phyloP scores from a whole-genome alignment of 2,329 filamentous ascomycete species.

The Purpureocillium takamizusanense region DNA sequence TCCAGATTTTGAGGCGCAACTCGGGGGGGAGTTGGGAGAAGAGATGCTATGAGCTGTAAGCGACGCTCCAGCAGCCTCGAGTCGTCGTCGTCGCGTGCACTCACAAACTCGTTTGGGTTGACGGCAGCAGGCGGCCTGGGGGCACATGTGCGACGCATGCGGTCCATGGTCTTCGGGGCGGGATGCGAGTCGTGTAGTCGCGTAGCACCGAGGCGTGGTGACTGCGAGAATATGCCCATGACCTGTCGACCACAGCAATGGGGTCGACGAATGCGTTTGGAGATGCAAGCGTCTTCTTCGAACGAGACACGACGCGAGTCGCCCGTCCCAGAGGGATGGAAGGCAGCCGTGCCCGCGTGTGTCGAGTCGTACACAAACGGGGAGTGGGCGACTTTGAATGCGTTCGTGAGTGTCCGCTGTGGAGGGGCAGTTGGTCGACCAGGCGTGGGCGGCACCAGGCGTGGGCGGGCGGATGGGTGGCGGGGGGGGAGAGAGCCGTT shows the following conservation, averaged over 20 bases:
- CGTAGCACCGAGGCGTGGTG: not conserved
- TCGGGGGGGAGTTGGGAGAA: constrained; percentile 36
- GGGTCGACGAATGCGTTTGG: not conserved
- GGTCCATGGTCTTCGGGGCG: not conserved
- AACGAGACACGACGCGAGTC: not conserved
- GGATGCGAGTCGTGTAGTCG: not conserved
- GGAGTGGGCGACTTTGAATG: no score
- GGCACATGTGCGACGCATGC: not conserved
- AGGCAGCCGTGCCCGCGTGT: not conserved
- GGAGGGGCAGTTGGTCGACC: no score
- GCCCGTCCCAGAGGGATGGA: not conserved
- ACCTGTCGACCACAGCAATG: not conserved
- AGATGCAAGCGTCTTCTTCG: not conserved
- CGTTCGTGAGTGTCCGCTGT: no score
- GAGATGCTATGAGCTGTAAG: constrained; percentile 21
- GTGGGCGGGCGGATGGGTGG: no score
- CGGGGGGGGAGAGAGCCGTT: no score
- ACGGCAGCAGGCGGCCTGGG: no score
- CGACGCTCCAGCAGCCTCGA: not conserved
- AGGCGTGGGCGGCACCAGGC: no score
- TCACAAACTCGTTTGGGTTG: constrained; percentile 4
- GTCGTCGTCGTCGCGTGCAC: not conserved
- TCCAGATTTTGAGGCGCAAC: constrained; percentile 39
- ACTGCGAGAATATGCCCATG: constrained; percentile 1
- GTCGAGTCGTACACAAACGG: no score